These are phyloP conservation scores for Drechslerella coelobrocha DNA, from an alignment of 2,329 filamentous ascomycete species.

Conservation along the genomic window DNA sequence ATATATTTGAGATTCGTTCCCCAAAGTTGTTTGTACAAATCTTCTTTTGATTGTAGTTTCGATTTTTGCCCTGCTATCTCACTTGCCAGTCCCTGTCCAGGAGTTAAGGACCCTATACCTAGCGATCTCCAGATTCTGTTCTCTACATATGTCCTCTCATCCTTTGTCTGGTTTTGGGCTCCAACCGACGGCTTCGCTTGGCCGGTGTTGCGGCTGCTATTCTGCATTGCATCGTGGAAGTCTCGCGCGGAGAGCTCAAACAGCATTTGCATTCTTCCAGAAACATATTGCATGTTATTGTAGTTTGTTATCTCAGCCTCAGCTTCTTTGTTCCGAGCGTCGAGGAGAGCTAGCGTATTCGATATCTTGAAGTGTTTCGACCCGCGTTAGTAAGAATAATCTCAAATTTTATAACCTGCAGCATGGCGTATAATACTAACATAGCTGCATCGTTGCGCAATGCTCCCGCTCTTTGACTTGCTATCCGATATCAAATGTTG, in stretches of 20 bases:
- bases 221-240: slow-evolving; percentile 42
- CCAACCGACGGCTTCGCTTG: background rate
- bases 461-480: slow-evolving; percentile 34
- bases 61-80: slow-evolving; percentile 18
- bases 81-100: slow-evolving; percentile 15
- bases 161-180: slow-evolving; percentile 6
- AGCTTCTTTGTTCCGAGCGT: slow-evolving; percentile 37
- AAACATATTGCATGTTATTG: slow-evolving; percentile 49
- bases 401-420: background rate
- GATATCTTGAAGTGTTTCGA: slow-evolving; percentile 15
- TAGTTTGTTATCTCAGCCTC: slow-evolving; percentile 38
- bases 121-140: slow-evolving; percentile 39
- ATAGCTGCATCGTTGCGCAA: slow-evolving; percentile 35
- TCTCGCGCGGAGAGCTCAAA: slow-evolving; percentile 46
- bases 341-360: slow-evolving; percentile 27
- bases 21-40: slow-evolving; percentile 43
- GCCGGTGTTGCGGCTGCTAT: background rate
- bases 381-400: background rate
- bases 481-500: slow-evolving; percentile 27
- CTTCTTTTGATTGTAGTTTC: slow-evolving; percentile 35
- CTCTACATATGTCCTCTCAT: slow-evolving; percentile 35
- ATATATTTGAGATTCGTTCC: slow-evolving; percentile 39
- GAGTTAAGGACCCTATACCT: slow-evolving; percentile 28
- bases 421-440: slow-evolving; percentile 11
- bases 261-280: slow-evolving; percentile 44